phyloP scores from a whole-genome alignment of 2,329 filamentous ascomycete species.

The Colletotrichum horii region DNA sequence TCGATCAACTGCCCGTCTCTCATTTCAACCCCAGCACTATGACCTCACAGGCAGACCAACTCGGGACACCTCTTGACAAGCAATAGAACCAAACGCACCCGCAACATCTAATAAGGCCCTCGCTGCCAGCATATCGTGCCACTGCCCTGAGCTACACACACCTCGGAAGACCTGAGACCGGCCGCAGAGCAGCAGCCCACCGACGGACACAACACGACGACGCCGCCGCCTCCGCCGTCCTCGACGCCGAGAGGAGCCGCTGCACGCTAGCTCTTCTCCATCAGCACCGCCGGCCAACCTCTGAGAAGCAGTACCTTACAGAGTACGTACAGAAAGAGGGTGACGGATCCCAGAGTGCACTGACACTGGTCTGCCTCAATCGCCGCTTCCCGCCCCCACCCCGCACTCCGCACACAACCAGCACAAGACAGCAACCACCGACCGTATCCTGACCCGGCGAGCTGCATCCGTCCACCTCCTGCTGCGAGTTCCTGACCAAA shows the following conservation, averaged over 20 bases:
- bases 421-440: conserved; percentile 10
- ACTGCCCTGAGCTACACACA: background rate
- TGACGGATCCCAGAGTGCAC: background rate
- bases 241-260: background rate
- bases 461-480: conserved; percentile 15
- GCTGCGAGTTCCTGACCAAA: conserved; percentile 1
- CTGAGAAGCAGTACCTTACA: background rate
- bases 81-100: background rate
- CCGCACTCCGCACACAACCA: conserved; percentile 13
- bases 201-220: background rate
- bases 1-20: background rate
- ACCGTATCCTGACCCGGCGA: conserved; percentile 5
- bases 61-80: background rate
- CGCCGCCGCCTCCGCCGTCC: background rate
- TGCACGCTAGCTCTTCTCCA: background rate
- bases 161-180: background rate
- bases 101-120: background rate
- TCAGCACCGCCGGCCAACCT: background rate
- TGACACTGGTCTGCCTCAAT: conserved; percentile 11
- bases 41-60: conserved; percentile 19
- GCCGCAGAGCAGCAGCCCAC: conserved; percentile 12
- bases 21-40: conserved; percentile 13
- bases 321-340: conserved; percentile 8
- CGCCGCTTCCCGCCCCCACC: conserved; percentile 15
- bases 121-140: background rate